These are phyloP conservation scores for Dioscorea dumetorum DNA, from an alignment of 106 monocot genomes.

Conservation along the genomic window DNA sequence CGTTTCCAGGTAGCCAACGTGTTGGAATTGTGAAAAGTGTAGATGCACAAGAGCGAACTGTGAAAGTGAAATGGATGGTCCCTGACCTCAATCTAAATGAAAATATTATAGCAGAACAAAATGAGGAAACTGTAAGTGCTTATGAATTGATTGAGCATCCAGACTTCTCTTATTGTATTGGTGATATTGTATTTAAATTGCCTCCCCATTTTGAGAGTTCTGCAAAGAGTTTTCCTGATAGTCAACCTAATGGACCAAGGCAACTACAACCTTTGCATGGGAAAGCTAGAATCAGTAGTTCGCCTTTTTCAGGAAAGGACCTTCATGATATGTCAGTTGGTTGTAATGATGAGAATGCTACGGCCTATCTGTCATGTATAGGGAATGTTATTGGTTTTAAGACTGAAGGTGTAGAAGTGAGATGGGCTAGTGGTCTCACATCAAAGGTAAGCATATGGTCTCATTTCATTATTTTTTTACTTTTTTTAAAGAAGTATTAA, in stretches of 20 bases:
- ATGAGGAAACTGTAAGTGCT: conserved; percentile 74
- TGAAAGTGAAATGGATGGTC: conserved; percentile 64
- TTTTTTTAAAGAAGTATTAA: neutral
- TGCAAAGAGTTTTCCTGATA: conserved; percentile 9
- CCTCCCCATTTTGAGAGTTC: conserved; percentile 20
- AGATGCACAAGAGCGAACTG: conserved; percentile 61
- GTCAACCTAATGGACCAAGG: conserved; percentile 2
- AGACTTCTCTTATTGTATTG: conserved; percentile 59
- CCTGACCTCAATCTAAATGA: conserved; percentile 7
- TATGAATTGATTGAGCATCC: conserved; percentile 90
- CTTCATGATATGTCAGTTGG: neutral
- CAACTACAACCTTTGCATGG: conserved; percentile 1
- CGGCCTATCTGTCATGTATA: conserved; percentile 48
- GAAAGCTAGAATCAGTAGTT: neutral
- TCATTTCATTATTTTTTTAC: neutral
- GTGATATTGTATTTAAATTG: conserved; percentile 58
- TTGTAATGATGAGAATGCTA: conserved; percentile 11
- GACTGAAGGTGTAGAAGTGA: conserved; percentile 66
- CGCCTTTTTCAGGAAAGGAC: neutral
- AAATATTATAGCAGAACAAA: neutral
- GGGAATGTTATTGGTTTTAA: conserved; percentile 69
- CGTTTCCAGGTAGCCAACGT: conserved; percentile 7
- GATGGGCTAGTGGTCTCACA: conserved; percentile 77
- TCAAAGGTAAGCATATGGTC: conserved; percentile 50
- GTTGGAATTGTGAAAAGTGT: conserved; percentile 69